Evolutionary conservation across 768 basidiomycete species (phyloP).

Genomic region (Kondoa subrosea): DNA sequence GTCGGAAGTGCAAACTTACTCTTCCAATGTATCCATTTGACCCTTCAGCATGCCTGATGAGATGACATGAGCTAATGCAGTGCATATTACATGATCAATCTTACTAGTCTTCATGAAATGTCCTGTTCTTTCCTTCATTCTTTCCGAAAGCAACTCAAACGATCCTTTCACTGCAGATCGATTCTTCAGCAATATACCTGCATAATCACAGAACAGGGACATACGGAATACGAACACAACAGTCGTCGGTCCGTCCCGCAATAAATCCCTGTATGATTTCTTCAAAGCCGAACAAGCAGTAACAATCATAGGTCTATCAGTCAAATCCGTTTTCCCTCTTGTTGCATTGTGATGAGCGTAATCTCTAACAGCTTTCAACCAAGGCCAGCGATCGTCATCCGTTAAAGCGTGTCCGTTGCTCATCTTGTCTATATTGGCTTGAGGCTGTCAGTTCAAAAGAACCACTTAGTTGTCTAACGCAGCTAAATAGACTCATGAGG

Average conservation of each 20-base stretch:
- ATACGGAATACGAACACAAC: slow-evolving; percentile 56
- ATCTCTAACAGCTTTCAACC: slow-evolving; percentile 56
- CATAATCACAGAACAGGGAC: neutral
- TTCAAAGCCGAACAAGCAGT: slow-evolving; percentile 77
- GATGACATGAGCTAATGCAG: slow-evolving; percentile 42
- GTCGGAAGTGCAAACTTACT: slow-evolving; percentile 8
- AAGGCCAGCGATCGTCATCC: slow-evolving; percentile 68
- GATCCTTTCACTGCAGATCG: slow-evolving; percentile 25
- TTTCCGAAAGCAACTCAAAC: slow-evolving; percentile 26
- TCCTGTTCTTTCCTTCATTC: slow-evolving; percentile 30
- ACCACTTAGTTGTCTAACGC: neutral
- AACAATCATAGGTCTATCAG: slow-evolving; percentile 43
- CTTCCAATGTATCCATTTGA: slow-evolving; percentile 38
- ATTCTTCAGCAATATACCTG: neutral
- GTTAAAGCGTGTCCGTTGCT: slow-evolving; percentile 52
- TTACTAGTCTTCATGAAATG: slow-evolving; percentile 30
- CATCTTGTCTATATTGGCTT: slow-evolving; percentile 77
- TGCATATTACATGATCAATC: slow-evolving; percentile 36
- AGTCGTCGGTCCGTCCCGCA: slow-evolving; percentile 43
- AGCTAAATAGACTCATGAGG: neutral
- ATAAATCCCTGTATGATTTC: slow-evolving; percentile 57
- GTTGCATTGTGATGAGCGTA: slow-evolving; percentile 18
- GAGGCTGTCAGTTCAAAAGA: slow-evolving; percentile 40
- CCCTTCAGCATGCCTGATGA: slow-evolving; percentile 41
- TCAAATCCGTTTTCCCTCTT: slow-evolving; percentile 13